Base-by-base conservation (phyloP, 2,329 filamentous ascomycete genomes). In the Dryadomyces sulphureus region DNA sequence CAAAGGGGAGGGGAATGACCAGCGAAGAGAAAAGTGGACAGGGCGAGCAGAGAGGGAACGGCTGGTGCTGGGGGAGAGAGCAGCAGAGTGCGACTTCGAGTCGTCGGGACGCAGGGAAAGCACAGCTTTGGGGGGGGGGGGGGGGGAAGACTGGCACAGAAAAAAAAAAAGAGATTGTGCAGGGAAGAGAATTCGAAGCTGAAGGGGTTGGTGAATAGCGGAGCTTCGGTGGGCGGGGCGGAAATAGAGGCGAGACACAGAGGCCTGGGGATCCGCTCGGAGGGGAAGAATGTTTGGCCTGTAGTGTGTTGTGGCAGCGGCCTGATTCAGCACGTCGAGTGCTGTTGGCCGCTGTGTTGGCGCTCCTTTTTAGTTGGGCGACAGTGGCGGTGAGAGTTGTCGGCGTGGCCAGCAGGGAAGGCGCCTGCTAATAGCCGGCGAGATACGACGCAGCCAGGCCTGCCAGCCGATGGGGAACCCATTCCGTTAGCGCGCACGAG, bases 121-220 rank as follows among this genome's bases (percentile, higher is more conserved):
- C 17, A n/a, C 20, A 32, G 34, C 34, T 19, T n/a, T n/a, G 40
- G 2, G 1, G 16, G 38, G 2, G 22, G 21, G 12, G 22, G 14
- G 6, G 22, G 38, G 22, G 38, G 30, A n/a, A 36, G 20, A 30
- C 30, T 20, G 32, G 32, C 41, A 36, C 34, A 36, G 38, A n/a
- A 24, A 25, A 32, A 43, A 44, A 38, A 44, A 21, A 38, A 39
- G 36, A 27, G 14, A 25, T 20, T 17, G 24, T 38, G 24, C 24
- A 21, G 36, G 20, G 36, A 21, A 38, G 42, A 44, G 42, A 44
- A 44, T 27, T 38, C 34, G 42, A 44, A 44, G 42, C 42, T 39
- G 43, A 45, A 45, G 43, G 34, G 35, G 42, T 44, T 45, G 35
- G 43, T 32, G 35, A 45, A 45, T 45, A 38, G 35, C 43, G 43